Base-by-base conservation (phyloP, 306 rosid genomes). In the Datisca glomerata region DNA sequence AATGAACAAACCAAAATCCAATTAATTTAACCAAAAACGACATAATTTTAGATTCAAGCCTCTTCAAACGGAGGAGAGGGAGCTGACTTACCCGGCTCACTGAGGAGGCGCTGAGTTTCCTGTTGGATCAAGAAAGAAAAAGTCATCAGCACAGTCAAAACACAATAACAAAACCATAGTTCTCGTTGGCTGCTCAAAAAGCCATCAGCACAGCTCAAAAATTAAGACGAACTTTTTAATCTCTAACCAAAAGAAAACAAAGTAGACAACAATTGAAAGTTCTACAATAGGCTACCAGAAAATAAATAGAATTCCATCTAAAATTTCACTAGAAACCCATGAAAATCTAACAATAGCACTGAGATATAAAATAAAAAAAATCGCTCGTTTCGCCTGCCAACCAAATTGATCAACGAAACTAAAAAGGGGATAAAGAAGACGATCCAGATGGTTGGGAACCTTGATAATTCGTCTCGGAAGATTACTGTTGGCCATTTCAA, bases 391-490 rank as follows among this genome's bases (percentile, higher is more conserved):
- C n/a, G n/a, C n/a, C n/a, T n/a, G n/a, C 38, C 46, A 31, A 49
- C 17, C 29, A 41, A 44, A 60, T 25, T 25, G 49, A 60, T 61
- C 33, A 53, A 43, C 21, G 38, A 46, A 73, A 70, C 65, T 60
- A 49, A 63, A 52, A 51, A 47, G 47, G 75, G 64, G 81, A 78
- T 63, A 73, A 36, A 37, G 34, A 13, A 58, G 65, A 20, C 7
- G 70, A 65, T 12, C 40, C 14, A 37, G 42, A 52, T 28, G 33
- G 22, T 8, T 16, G 34, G n/a, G n/a, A 40, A 66, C 72, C 72
- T 66, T 66, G 47, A 84, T 79, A 64, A 84, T 84, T 66, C 94
- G 60, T 56, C 78, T 77, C 31, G 94, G 92, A 42, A 79, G 94
- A 49, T 84, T 84, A 61, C 92, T 79, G 76, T 76, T 79, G 17